Evolutionary conservation across 805 yeast genomes (phyloP).

Genomic region (Saturnispora halmiae): DNA sequence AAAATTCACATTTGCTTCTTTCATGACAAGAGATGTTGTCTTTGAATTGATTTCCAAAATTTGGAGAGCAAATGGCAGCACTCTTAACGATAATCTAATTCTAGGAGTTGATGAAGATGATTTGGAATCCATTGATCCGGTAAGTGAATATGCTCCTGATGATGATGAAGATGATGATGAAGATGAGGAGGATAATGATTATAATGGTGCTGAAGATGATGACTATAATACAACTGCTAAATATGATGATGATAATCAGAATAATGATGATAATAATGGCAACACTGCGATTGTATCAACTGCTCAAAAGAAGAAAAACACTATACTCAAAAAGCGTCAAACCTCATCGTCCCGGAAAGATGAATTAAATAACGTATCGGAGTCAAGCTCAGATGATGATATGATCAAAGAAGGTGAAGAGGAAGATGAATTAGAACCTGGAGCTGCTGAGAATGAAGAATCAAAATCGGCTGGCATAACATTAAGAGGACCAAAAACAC

Average conservation of each 20-base stretch:
- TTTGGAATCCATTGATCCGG: slow-evolving; percentile 7
- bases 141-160: slow-evolving; percentile 23
- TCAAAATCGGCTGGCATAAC: slow-evolving; percentile 32
- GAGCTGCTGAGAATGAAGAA: slow-evolving; percentile 17
- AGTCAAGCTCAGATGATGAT: slow-evolving; percentile 25
- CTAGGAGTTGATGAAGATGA: slow-evolving; percentile 16
- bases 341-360: slow-evolving; percentile 15
- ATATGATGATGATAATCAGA: background rate
- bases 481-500: slow-evolving; percentile 31
- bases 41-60: slow-evolving; percentile 45
- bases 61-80: slow-evolving; percentile 44
- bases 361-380: slow-evolving; percentile 18
- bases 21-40: slow-evolving; percentile 49
- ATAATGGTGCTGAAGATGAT: slow-evolving; percentile 22
- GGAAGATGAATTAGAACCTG: slow-evolving; percentile 7
- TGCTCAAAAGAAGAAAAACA: too few relatives aligned
- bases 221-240: slow-evolving; percentile 6
- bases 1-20: slow-evolving; percentile 55
- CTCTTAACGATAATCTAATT: slow-evolving; percentile 11
- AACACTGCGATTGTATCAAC: slow-evolving; percentile 27
- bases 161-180: slow-evolving; percentile 29
- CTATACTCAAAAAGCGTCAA: slow-evolving; percentile 17
- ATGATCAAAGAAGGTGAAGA: slow-evolving; percentile 26
- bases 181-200: slow-evolving; percentile 20
- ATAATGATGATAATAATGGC: background rate